phyloP scores from a whole-genome alignment of 208 protist species.

The Porcisia deanei region DNA sequence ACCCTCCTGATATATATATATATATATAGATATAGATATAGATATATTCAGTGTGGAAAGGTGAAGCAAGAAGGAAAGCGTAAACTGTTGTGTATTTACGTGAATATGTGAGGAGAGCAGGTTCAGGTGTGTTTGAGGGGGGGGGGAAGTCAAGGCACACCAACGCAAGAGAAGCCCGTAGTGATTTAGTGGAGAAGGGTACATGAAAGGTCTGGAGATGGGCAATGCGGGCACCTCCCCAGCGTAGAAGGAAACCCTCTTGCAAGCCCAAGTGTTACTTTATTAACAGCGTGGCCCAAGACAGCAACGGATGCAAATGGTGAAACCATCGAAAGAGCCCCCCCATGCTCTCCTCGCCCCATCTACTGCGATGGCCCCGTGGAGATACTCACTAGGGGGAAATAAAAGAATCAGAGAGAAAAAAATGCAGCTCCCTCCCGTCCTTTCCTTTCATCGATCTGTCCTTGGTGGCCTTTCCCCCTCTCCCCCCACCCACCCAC shows the following conservation, averaged over 20 bases:
- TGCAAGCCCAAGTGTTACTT: background rate
- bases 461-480: no score
- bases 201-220: background rate
- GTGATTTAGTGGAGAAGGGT: background rate
- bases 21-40: no score
- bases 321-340: background rate
- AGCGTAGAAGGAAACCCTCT: background rate
- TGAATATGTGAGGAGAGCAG: background rate
- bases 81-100: background rate
- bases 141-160: background rate
- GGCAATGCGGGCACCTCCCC: background rate
- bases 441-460: background rate
- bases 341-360: background rate
- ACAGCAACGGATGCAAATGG: background rate
- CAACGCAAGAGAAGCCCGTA: background rate
- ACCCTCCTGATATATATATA: background rate
- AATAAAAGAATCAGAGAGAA: no score
- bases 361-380: no score
- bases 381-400: no score
- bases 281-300: background rate
- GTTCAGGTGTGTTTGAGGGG: background rate
- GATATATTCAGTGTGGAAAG: background rate
- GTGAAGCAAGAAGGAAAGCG: background rate
- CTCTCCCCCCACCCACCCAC: no score
- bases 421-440: background rate